Evolutionary conservation across 257 asterid species (phyloP).

Genomic region (Phtheirospermum japonicum): DNA sequence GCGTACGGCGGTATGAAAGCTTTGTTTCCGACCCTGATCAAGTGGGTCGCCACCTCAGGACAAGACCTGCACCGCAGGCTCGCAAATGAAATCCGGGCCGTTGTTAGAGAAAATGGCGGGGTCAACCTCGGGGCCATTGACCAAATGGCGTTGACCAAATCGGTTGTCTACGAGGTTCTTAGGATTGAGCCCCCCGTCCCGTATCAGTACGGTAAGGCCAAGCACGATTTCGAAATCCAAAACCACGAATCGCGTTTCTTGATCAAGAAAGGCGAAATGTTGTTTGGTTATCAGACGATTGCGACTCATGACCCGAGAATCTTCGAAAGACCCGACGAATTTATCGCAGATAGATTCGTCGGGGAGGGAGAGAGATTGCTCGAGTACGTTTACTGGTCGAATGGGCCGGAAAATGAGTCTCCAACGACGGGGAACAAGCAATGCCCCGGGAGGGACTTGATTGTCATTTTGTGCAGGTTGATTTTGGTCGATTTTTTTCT

Average conservation of each 20-base stretch:
- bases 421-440: conserved; percentile 59
- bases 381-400: conserved; percentile 70
- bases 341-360: conserved; percentile 53
- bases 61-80: conserved; percentile 53
- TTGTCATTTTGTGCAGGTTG: conserved; percentile 49
- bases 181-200: conserved; percentile 75
- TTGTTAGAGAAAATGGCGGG: conserved; percentile 48
- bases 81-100: conserved; percentile 47
- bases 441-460: conserved; percentile 61
- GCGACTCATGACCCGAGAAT: conserved; percentile 63
- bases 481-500: conserved; percentile 72
- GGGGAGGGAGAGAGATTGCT: conserved; percentile 56
- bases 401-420: conserved; percentile 54
- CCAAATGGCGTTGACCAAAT: conserved; percentile 52
- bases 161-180: conserved; percentile 63
- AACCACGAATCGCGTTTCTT: conserved; percentile 55
- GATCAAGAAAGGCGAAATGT: conserved; percentile 70
- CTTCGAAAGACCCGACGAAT: conserved; percentile 45
- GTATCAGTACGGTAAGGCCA: conserved; percentile 65
- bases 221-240: conserved; percentile 42
- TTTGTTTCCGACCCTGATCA: conserved; percentile 51
- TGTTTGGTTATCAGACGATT: conserved; percentile 71
- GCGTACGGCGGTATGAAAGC: conserved; percentile 88
- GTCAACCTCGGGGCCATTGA: conserved; percentile 37
- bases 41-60: conserved; percentile 68